Evolutionary conservation across 352 stramenopile species (phyloP).

Genomic region (Phytophthora uliginosa): DNA sequence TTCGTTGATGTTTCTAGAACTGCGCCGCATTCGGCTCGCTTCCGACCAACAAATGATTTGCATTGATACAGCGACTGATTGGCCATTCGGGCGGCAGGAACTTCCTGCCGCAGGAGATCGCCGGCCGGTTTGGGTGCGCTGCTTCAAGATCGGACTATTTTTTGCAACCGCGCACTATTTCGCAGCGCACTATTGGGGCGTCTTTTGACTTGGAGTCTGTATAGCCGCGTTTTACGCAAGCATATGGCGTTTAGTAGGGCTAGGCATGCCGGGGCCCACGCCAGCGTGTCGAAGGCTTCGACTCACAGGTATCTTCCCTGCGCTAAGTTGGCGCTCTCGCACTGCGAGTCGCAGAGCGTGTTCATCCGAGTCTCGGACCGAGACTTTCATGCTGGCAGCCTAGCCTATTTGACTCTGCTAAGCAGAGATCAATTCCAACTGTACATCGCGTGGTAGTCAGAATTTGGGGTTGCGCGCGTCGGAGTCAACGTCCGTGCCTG

Average conservation of each 20-base stretch:
- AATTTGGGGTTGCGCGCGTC: background rate
- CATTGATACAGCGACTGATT: no score
- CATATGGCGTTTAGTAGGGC: constrained; percentile 5
- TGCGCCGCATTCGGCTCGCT: no score
- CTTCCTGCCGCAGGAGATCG: background rate
- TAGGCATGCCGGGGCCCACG: constrained; percentile 10
- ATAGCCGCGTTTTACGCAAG: constrained; percentile 1
- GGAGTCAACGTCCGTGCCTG: background rate
- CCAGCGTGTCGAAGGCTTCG: constrained; percentile 2
- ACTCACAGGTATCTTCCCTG: no score
- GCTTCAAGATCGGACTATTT: constrained; percentile 20
- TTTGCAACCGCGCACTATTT: background rate
- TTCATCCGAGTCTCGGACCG: no score
- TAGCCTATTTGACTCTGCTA: no score
- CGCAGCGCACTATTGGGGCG: background rate
- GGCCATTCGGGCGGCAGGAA: no score
- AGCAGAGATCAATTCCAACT: background rate
- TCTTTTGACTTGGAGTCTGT: constrained; percentile 12
- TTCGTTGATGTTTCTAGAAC: no score
- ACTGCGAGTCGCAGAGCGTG: no score
- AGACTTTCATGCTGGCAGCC: no score
- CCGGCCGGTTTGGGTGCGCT: background rate
- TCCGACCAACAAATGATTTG: no score
- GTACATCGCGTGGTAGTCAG: background rate
- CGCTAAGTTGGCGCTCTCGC: background rate